A percentile compares a stretch with the other conserved stretches of the same genome.
phyloP scores from a whole-genome alignment of 1,284 basidiomycete genomes.

The Macrocystidia cucumis region DNA sequence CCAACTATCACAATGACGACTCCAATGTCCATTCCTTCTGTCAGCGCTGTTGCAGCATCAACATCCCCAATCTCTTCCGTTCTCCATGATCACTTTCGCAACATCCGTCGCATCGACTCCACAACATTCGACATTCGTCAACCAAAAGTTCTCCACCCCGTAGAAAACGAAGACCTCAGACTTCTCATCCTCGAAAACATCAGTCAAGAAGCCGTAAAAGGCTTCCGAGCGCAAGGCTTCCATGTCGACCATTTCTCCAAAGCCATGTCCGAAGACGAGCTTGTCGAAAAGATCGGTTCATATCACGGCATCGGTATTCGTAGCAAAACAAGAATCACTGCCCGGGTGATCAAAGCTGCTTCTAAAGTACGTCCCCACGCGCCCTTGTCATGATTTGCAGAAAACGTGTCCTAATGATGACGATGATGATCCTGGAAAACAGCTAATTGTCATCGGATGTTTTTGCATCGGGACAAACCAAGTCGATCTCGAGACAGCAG shows the following conservation, averaged over 20 bases:
- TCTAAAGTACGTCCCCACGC: conserved; percentile 47
- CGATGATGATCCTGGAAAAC: conserved; percentile 30
- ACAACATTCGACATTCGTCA: no score
- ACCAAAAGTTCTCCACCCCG: conserved; percentile 66
- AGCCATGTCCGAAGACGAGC: conserved; percentile 89
- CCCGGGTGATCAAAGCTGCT: conserved; percentile 82
- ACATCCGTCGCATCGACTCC: conserved; percentile 45
- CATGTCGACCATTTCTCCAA: conserved; percentile 88
- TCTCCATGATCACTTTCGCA: conserved; percentile 18
- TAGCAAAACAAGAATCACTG: conserved; percentile 95
- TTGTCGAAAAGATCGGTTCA: conserved; percentile 76
- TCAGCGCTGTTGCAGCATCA: conserved; percentile 30
- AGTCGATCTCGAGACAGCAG: conserved; percentile 85
- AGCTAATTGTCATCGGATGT: conserved; percentile 96
- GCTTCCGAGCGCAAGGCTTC: conserved; percentile 84
- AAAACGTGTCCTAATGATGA: no score
- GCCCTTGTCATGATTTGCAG: neutral
- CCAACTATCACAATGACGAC: conserved; percentile 20
- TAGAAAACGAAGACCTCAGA: conserved; percentile 68
- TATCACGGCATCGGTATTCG: conserved; percentile 97
- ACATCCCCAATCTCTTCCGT: conserved; percentile 17
- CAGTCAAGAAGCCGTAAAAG: conserved; percentile 81
- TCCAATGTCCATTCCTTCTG: conserved; percentile 34
- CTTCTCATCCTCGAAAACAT: conserved; percentile 95
- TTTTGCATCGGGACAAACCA: conserved; percentile 99